Percentiles rank a stretch among this genome's conserved stretches.
Evolutionary conservation across 1,139 yeast genomes (phyloP).

Genomic region (Wickerhamiella pararugosa): DNA sequence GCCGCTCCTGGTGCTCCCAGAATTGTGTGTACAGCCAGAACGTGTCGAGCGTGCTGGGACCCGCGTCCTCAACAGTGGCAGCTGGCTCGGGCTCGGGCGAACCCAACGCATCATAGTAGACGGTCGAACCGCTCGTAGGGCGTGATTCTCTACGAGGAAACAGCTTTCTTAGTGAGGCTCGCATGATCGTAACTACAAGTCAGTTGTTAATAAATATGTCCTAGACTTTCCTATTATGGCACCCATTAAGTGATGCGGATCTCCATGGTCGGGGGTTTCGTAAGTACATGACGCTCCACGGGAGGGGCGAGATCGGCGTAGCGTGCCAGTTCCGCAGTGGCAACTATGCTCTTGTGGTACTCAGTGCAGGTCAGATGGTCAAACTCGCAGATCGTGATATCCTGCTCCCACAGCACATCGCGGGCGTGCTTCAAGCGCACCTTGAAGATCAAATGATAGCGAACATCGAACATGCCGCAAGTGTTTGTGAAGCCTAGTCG

Average conservation of each 20-base stretch:
- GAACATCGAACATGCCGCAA: slow-evolving; percentile 24
- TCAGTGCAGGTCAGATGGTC: slow-evolving; percentile 26
- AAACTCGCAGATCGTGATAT: slow-evolving; percentile 27
- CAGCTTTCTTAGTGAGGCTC: too few species aligned
- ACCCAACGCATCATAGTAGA: too few species aligned
- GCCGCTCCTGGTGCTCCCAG: too few species aligned
- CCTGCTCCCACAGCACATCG: slow-evolving; percentile 26
- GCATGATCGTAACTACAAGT: too few species aligned
- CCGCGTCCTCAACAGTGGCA: too few species aligned
- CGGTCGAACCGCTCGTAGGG: too few species aligned
- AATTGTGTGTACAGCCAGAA: too few species aligned
- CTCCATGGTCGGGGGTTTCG: neutral
- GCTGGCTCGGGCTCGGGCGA: too few species aligned
- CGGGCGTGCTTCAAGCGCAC: slow-evolving; percentile 27
- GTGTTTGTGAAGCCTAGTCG: slow-evolving; percentile 25
- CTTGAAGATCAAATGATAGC: slow-evolving; percentile 23
- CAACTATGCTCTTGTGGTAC: slow-evolving; percentile 24
- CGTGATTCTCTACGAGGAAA: too few species aligned
- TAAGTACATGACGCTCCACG: slow-evolving; percentile 1
- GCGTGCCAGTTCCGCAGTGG: slow-evolving; percentile 20
- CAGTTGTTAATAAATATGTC: too few species aligned
- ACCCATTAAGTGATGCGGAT: neutral
- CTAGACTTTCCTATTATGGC: too few species aligned
- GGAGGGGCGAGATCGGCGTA: slow-evolving; percentile 1
- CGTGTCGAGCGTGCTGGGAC: too few species aligned